phyloP scores from a whole-genome alignment of 768 basidiomycete species.

The Chalciporus piperatus region DNA sequence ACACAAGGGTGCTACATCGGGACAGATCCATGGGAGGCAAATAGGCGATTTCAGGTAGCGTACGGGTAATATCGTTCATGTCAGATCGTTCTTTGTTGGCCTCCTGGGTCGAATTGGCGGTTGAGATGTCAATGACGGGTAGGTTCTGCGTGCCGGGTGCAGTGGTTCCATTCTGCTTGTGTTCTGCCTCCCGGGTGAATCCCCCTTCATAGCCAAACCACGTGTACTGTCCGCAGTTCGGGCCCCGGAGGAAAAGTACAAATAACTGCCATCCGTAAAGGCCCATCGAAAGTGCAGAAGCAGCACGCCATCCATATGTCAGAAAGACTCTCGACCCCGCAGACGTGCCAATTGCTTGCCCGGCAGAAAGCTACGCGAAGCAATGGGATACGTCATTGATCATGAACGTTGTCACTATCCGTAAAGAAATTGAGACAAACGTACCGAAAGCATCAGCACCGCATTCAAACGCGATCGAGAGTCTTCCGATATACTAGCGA shows the following conservation, averaged over 20 bases:
- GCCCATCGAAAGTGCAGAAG: conserved; percentile 31
- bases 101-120: background rate
- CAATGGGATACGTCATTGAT: too few relatives aligned
- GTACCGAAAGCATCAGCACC: conserved; percentile 26
- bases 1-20: background rate
- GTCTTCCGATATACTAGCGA: conserved; percentile 23
- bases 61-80: background rate
- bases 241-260: conserved; percentile 38
- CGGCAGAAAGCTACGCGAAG: conserved; percentile 24
- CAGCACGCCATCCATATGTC: conserved; percentile 36
- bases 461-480: conserved; percentile 30
- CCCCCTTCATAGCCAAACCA: conserved; percentile 70
- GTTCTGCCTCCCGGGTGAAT: conserved; percentile 15
- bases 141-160: conserved; percentile 3
- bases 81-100: background rate
- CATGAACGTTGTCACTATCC: too few relatives aligned
- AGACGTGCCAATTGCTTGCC: conserved; percentile 44
- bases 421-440: background rate
- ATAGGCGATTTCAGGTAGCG: background rate
- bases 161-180: background rate
- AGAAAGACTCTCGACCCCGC: conserved; percentile 40
- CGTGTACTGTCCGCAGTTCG: conserved; percentile 30
- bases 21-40: background rate
- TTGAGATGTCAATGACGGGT: background rate
- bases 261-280: conserved; percentile 34